Percentiles rank a stretch among this genome's conserved stretches.
phyloP scores from a whole-genome alignment of 306 rosid species.

The Styphnolobium japonicum region DNA sequence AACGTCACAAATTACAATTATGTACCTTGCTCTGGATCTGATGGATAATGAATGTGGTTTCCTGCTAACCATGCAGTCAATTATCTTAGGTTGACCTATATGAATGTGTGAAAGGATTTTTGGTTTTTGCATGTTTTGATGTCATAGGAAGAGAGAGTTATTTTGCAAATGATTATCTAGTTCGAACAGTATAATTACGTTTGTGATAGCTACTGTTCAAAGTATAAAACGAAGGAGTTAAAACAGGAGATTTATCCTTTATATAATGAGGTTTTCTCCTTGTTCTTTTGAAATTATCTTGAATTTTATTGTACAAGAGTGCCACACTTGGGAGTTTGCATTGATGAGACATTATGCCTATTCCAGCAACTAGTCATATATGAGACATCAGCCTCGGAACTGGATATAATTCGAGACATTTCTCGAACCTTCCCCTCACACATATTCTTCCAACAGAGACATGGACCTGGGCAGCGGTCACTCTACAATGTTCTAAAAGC shows the following conservation, averaged over 20 bases:
- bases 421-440: constrained; percentile 98
- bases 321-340: constrained; percentile 5
- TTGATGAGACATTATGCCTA: constrained; percentile 26
- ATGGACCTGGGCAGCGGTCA: constrained; percentile 98
- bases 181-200: background rate
- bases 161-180: background rate
- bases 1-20: background rate
- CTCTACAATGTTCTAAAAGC: constrained; percentile 97
- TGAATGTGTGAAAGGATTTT: background rate
- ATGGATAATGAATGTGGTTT: background rate
- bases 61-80: background rate
- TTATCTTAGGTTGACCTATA: background rate
- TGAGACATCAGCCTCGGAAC: constrained; percentile 93
- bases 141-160: background rate
- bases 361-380: constrained; percentile 97
- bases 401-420: constrained; percentile 94
- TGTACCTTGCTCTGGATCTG: background rate
- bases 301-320: background rate
- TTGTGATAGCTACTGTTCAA: background rate
- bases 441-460: constrained; percentile 97
- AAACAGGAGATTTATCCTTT: background rate
- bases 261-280: background rate
- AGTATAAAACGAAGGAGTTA: background rate
- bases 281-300: constrained; percentile 1
- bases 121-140: background rate